phyloP scores from a whole-genome alignment of 1,139 yeast species.

The Meyerozyma carpophila region DNA sequence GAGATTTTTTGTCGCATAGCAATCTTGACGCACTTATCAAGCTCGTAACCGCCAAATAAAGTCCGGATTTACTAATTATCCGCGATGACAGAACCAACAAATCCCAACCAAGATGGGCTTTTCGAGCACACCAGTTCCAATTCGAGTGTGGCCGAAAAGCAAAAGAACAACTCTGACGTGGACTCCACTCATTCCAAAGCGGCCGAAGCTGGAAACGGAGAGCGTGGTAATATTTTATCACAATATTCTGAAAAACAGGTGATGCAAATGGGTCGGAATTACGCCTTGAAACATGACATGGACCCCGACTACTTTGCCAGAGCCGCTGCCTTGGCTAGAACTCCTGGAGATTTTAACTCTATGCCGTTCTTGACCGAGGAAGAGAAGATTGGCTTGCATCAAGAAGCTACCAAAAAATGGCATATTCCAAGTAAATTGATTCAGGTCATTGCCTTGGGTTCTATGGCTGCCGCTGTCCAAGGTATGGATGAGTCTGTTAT shows the following conservation, averaged over 20 bases:
- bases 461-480: constrained; percentile 88
- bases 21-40: not conserved
- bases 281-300: constrained; percentile 56
- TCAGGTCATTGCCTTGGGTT: constrained; percentile 64
- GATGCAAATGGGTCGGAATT: constrained; percentile 64
- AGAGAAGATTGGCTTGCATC: constrained; percentile 53
- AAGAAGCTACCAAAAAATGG: constrained; percentile 61
- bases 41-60: too few relatives aligned
- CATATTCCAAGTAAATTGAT: constrained; percentile 55
- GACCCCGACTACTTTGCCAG: constrained; percentile 63
- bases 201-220: constrained; percentile 19
- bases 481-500: constrained; percentile 91
- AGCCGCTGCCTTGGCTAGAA: constrained; percentile 74
- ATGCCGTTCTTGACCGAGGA: constrained; percentile 54
- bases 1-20: not conserved
- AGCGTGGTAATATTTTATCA: constrained; percentile 51
- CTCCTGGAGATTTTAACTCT: constrained; percentile 54
- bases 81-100: not conserved
- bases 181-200: constrained; percentile 20
- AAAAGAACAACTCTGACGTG: constrained; percentile 16
- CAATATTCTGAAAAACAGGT: constrained; percentile 64
- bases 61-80: not conserved
- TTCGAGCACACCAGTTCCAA: constrained; percentile 17
- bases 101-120: constrained; percentile 12
- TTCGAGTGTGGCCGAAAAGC: constrained; percentile 15